Percentiles rank a stretch among this genome's conserved stretches.
phyloP scores from a whole-genome alignment of 1,139 yeast genomes.

The Sugiyamaella paludigena region DNA sequence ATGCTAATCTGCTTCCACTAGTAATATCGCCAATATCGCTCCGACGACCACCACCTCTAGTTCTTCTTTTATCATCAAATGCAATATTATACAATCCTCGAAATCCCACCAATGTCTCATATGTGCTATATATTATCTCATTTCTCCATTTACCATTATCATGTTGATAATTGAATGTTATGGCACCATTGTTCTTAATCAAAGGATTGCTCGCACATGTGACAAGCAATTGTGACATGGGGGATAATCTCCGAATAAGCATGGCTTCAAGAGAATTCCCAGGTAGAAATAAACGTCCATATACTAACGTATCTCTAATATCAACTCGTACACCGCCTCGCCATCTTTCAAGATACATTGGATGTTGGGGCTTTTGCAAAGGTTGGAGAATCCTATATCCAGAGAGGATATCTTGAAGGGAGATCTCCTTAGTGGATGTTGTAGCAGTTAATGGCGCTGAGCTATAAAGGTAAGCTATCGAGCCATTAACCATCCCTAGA shows the following conservation, averaged over 20 bases:
- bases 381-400: constrained; percentile 68
- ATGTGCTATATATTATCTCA: constrained; percentile 83
- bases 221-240: constrained; percentile 61
- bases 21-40: constrained; percentile 37
- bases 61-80: constrained; percentile 22
- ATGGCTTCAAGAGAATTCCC: constrained; percentile 86
- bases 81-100: constrained; percentile 74
- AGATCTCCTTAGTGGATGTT: constrained; percentile 51
- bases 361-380: constrained; percentile 26
- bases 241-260: constrained; percentile 64
- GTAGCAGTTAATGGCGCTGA: constrained; percentile 55
- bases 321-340: constrained; percentile 37
- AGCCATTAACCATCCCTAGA: constrained; percentile 69
- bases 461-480: constrained; percentile 77
- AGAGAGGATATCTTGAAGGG: constrained; percentile 73
- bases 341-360: constrained; percentile 34
- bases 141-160: constrained; percentile 64
- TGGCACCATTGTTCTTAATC: constrained; percentile 51
- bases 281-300: constrained; percentile 89
- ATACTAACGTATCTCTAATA: constrained; percentile 45
- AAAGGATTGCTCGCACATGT: constrained; percentile 75
- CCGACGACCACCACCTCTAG: not conserved
- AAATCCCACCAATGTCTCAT: constrained; percentile 82
- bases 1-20: constrained; percentile 46
- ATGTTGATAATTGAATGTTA: constrained; percentile 72